Evolutionary conservation across 305 asterid genomes (phyloP), one percentile per base, ranked within the genome.

Genomic region (Fraxinus floribunda): DNA sequence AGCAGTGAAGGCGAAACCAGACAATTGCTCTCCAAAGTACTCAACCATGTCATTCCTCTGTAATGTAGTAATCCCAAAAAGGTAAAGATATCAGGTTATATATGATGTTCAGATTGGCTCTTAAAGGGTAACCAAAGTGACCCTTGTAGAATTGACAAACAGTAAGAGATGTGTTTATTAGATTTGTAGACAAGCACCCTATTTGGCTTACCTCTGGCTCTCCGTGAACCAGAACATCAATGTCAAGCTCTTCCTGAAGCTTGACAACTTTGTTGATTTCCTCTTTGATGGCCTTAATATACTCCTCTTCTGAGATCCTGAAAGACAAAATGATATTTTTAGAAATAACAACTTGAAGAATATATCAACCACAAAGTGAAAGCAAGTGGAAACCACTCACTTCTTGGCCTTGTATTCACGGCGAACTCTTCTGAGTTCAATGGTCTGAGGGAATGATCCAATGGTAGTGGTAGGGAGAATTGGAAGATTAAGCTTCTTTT

Each of bases 371-470:
- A 11, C 5, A 46, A 46, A 46, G 57, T 0, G 18, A 46, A 46
- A 46, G 57, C n/a, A 46, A 3, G 81, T 7, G 55, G 44, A 32
- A 75, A 55, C 7, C 41, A 84, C 93, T 81, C 76, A 92, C 97
- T 92, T 92, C 38, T 91, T 91, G 84, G 97, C 95, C 90, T 92
- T 92, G 92, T 88, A 92, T 87, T 92, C 97, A 84, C 97, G 97
- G 13, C 97, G 97, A 76, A 92, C 97, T 85, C 93, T 90, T 79
- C 97, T 88, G 75, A 92, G 95, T 70, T 92, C 97, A 3, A 89
- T 85, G 22, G 97, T 92, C 86, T 91, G 97, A 64, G 97, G 97
- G 90, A 92, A 92, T 81, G 97, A 92, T 71, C 97, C 97, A 85
- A 92, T 91, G 70, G 97, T 91, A 80, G 97, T 92, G 80, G 97